A percentile compares a stretch with the other conserved stretches of the same genome.
These are phyloP conservation scores for Colletotrichum caudatum DNA, from an alignment of 2,329 filamentous ascomycete genomes.

Conservation along the genomic window DNA sequence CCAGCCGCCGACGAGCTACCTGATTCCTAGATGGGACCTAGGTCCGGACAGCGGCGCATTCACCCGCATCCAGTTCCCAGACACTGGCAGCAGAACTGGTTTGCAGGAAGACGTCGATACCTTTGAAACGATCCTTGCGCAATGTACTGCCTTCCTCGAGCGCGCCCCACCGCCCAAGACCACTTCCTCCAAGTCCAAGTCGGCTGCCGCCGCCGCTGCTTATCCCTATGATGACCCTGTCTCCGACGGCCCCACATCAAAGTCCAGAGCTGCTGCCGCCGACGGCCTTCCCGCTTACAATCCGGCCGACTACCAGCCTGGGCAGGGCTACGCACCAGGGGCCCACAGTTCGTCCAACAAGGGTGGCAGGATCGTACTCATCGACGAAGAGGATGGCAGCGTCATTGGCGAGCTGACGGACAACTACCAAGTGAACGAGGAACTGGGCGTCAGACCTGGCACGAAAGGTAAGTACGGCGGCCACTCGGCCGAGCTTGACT, in stretches of 20 bases:
- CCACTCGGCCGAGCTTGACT: constrained; percentile 39
- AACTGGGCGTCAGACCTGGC: constrained; percentile 81
- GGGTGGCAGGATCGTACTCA: constrained; percentile 85
- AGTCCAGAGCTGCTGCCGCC: constrained; percentile 45
- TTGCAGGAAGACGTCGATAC: constrained; percentile 94
- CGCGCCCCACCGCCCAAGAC: constrained; percentile 74
- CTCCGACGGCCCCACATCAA: constrained; percentile 45
- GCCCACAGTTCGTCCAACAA: constrained; percentile 66
- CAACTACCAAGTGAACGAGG: constrained; percentile 83
- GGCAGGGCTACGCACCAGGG: constrained; percentile 79
- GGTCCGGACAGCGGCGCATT: constrained; percentile 90
- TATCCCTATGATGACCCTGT: constrained; percentile 39
- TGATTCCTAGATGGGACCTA: constrained; percentile 95
- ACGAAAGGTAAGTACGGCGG: constrained; percentile 91
- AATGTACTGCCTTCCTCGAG: constrained; percentile 96
- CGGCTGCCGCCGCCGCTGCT: constrained; percentile 14
- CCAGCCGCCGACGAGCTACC: constrained; percentile 90
- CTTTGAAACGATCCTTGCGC: constrained; percentile 97
- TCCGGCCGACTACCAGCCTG: constrained; percentile 82
- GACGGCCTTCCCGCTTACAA: constrained; percentile 77
- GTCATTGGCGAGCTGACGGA: constrained; percentile 92
- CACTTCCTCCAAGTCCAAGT: constrained; percentile 38
- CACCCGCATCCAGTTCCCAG: constrained; percentile 91
- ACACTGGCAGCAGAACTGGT: constrained; percentile 75
- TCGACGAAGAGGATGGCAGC: constrained; percentile 96